A percentile compares a stretch with the other conserved stretches of the same genome.
These are phyloP conservation scores for Phaeotremella fagi DNA, from an alignment of 768 basidiomycete species.

Conservation along the genomic window DNA sequence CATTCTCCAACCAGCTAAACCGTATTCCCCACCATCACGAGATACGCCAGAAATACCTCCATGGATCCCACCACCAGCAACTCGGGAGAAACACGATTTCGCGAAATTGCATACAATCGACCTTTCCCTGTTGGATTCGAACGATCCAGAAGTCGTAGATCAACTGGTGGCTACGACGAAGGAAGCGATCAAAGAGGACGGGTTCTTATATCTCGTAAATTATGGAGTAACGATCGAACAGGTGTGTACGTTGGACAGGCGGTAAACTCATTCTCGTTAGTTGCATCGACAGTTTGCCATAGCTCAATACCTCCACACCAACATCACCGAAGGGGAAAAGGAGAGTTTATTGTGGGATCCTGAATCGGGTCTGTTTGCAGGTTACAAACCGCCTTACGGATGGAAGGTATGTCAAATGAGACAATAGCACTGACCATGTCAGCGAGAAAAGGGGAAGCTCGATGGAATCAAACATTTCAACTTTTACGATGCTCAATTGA, in stretches of 20 bases:
- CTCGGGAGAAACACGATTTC: slow-evolving; percentile 25
- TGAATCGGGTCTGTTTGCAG: not conserved
- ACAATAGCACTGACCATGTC: not conserved
- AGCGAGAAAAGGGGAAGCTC: not conserved
- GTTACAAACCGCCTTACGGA: not conserved
- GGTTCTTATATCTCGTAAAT: slow-evolving; percentile 32
- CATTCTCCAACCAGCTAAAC: too few species aligned
- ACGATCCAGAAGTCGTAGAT: slow-evolving; percentile 20
- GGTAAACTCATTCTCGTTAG: not conserved
- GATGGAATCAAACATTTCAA: slow-evolving; percentile 31
- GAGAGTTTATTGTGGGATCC: not conserved
- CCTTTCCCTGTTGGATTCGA: slow-evolving; percentile 22
- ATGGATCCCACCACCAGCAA: slow-evolving; percentile 26
- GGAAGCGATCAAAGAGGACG: slow-evolving; percentile 23
- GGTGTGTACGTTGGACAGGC: slow-evolving; percentile 10
- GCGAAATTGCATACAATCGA: slow-evolving; percentile 24
- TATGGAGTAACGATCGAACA: slow-evolving; percentile 29
- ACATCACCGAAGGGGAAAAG: not conserved
- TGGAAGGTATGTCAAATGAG: not conserved
- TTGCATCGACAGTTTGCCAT: not conserved
- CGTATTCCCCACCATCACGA: too few species aligned
- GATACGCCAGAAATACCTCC: slow-evolving; percentile 12
- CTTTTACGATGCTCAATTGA: slow-evolving; percentile 20
- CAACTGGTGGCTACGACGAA: slow-evolving; percentile 19
- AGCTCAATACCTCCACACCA: not conserved